Conservation (phyloP, 345 rosid genomes). For the Chamaenerion angustifolium region DNA sequence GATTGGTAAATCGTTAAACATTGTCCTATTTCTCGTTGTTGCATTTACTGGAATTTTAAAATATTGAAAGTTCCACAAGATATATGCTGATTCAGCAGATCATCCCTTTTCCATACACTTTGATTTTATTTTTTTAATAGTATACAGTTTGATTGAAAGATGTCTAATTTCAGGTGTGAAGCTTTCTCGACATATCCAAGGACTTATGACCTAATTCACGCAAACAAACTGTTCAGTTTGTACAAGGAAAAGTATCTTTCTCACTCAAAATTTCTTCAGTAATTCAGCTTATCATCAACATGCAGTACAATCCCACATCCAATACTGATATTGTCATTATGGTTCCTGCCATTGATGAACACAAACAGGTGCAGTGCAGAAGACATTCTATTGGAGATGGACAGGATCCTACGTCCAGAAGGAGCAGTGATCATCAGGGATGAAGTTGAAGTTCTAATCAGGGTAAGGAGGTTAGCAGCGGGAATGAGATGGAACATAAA, state of each 20-base stretch:
- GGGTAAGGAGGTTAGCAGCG: constrained; percentile 27
- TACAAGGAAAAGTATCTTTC: constrained; percentile 33
- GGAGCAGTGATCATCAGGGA: constrained; percentile 44
- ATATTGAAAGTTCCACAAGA: background rate
- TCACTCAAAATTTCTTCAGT: background rate
- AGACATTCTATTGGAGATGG: constrained; percentile 49
- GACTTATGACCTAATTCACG: constrained; percentile 48
- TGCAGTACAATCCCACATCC: background rate
- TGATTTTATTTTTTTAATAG: background rate
- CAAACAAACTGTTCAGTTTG: constrained; percentile 44
- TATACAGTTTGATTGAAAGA: background rate
- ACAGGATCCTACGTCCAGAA: constrained; percentile 46
- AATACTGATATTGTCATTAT: background rate
- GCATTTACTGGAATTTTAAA: background rate
- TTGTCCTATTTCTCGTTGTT: background rate
- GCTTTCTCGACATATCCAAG: constrained; percentile 60
- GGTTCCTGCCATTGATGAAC: background rate
- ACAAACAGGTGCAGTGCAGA: constrained; percentile 32
- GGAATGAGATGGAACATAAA: constrained; percentile 55
- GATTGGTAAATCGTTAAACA: constrained; percentile 36
- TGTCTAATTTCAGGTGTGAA: constrained; percentile 29
- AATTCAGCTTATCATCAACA: background rate
- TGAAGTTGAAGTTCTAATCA: constrained; percentile 28
- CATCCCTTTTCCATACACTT: background rate
- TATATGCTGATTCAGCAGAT: too few relatives aligned